phyloP scores from a whole-genome alignment of 139 green algal genomes.

The Nannochloris sp. region DNA sequence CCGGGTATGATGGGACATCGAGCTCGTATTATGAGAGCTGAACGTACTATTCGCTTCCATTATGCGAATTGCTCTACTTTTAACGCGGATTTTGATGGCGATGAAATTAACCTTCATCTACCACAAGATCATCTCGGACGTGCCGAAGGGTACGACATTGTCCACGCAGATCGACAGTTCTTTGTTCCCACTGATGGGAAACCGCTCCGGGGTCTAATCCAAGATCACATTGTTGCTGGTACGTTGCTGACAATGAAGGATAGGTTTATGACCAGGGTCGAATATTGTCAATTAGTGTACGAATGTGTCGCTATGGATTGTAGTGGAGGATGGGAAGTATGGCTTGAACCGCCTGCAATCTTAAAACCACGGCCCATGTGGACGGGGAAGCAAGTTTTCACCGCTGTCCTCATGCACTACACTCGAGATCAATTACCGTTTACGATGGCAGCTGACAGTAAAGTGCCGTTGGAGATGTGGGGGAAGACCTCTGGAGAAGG shows the following conservation, averaged over 20 bases:
- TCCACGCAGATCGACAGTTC: conserved; percentile 92
- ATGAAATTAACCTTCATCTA: conserved; percentile 99
- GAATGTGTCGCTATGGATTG: conserved; percentile 24
- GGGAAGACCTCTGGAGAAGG: conserved; percentile 56
- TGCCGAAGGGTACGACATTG: conserved; percentile 91
- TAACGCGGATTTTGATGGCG: conserved; percentile 98
- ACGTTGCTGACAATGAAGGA: conserved; percentile 80
- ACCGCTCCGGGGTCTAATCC: conserved; percentile 91
- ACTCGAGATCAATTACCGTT: conserved; percentile 69
- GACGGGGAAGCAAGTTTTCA: conserved; percentile 89
- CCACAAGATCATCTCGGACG: conserved; percentile 84
- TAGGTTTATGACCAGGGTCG: conserved; percentile 62
- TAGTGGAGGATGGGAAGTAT: conserved; percentile 32
- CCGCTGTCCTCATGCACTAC: conserved; percentile 64
- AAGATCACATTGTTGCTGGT: conserved; percentile 87
- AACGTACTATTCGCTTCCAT: conserved; percentile 97
- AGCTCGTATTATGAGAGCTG: conserved; percentile 38
- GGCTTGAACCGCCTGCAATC: conserved; percentile 65
- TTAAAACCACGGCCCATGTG: conserved; percentile 75
- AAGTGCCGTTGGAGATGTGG: conserved; percentile 77
- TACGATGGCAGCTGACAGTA: conserved; percentile 55
- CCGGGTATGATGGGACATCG: conserved; percentile 77
- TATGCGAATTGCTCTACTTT: conserved; percentile 98
- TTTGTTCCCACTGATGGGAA: conserved; percentile 93
- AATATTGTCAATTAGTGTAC: conserved; percentile 79